Evolutionary conservation across 305 asterid species (phyloP).

Genomic region (Fraxinus albicans): DNA sequence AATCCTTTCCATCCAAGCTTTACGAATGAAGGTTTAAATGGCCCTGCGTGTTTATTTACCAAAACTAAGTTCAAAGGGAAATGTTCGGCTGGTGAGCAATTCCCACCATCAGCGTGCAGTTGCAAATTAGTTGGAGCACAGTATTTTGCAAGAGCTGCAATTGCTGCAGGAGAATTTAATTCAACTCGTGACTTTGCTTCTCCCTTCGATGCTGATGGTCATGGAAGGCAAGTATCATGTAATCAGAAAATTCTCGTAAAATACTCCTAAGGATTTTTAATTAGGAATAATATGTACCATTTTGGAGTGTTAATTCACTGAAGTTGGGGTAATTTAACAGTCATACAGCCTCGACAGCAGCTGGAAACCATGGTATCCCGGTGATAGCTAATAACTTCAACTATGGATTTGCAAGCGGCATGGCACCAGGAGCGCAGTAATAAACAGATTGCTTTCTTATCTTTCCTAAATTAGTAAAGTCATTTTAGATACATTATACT

Average conservation of each 20-base stretch:
- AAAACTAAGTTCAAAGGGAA: conserved; percentile 46
- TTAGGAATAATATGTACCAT: not conserved
- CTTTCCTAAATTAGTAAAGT: not conserved
- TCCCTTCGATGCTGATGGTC: conserved; percentile 71
- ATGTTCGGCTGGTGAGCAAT: conserved; percentile 45
- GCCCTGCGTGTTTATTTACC: not conserved
- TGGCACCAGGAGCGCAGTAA: conserved; percentile 77
- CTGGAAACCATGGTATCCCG: conserved; percentile 48
- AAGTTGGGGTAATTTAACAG: conserved; percentile 33
- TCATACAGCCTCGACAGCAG: conserved; percentile 72
- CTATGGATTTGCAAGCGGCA: conserved; percentile 64
- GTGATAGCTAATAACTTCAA: conserved; percentile 48
- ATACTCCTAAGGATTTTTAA: too few relatives aligned
- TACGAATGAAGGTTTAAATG: conserved; percentile 10
- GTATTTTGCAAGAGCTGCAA: conserved; percentile 58
- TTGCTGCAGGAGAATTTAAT: conserved; percentile 56
- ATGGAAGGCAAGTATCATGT: conserved; percentile 52
- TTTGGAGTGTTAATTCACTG: not conserved
- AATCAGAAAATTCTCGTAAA: not conserved
- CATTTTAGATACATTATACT: not conserved
- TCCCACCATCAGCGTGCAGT: conserved; percentile 49
- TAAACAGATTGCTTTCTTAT: not conserved
- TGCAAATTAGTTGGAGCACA: conserved; percentile 65
- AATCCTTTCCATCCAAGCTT: conserved; percentile 69
- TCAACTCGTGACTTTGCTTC: conserved; percentile 52